Evolutionary conservation across 257 asterid species (phyloP).

Genomic region (Plantago elongata): DNA sequence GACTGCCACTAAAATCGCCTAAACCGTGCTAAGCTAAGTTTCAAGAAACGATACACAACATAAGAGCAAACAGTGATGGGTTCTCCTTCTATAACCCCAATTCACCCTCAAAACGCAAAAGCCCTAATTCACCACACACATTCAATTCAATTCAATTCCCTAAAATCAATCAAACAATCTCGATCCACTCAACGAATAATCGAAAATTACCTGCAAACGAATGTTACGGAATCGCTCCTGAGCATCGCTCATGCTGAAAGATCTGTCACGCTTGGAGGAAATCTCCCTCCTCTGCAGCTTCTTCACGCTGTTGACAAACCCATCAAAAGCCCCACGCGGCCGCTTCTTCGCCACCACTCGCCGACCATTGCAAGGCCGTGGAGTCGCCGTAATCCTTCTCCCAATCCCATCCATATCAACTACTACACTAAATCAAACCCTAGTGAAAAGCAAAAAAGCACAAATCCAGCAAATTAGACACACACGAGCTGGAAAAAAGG

Average conservation of each 20-base stretch:
- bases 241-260: constrained; percentile 91
- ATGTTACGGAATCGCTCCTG: constrained; percentile 94
- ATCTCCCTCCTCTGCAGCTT: constrained; percentile 96
- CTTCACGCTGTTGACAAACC: constrained; percentile 85
- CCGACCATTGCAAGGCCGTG: constrained; percentile 86
- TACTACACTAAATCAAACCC: constrained; percentile 18
- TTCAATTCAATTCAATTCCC: constrained; percentile 1
- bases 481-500: constrained; percentile 18
- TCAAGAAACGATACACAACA: constrained; percentile 15
- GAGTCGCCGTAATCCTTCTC: constrained; percentile 86
- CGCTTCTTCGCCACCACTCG: constrained; percentile 95
- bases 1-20: constrained; percentile 16
- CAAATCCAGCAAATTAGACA: constrained; percentile 16
- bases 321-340: constrained; percentile 73
- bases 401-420: constrained; percentile 58
- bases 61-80: neutral
- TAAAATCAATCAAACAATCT: constrained; percentile 6
- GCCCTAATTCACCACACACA: neutral
- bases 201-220: constrained; percentile 61
- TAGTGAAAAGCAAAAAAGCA: constrained; percentile 24
- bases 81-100: constrained; percentile 13
- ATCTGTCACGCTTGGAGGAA: constrained; percentile 76
- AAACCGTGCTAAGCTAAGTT: neutral
- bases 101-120: neutral
- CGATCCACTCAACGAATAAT: neutral